Evolutionary conservation across 2,329 filamentous ascomycete genomes (phyloP), one percentile per base, ranked within the genome.

Genomic region (Calonectria henricotiae): DNA sequence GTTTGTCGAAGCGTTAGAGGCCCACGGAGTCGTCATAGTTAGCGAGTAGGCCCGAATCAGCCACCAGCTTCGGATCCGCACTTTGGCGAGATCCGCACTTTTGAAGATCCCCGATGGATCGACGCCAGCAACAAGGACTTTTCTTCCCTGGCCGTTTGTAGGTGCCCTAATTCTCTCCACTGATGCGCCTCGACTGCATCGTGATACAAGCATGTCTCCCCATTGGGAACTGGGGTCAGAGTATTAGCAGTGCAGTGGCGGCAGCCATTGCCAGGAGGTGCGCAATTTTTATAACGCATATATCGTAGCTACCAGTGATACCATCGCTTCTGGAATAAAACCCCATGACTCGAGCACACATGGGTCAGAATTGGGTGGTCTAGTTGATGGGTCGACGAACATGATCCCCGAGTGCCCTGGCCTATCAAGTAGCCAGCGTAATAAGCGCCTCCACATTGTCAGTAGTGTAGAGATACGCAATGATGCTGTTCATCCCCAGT

Each of bases 31-130:
- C 35, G 51, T 58, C 51, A 39, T 58, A 17, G n/a, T n/a, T n/a
- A n/a, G 32, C 35, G 51, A 58, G 51, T 58, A 58, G 51, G 51
- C 51, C 51, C 51, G 51, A 58, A 20, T 58, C 12, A 39, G n/a
- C 20, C 51, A 58, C 51, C 51, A 58, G 39, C 32, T 25, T 58
- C 51, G 51, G 51, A 58, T 37, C 51, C 51, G 51, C 51, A 58
- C 1, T n/a, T 39, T 11, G 51, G 11, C 20, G 32, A 58, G 35
- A 58, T 58, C 51, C 51, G 51, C 51, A 58, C n/a, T 8, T 15
- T 25, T 15, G 51, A 58, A 58, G 51, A 58, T 58, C 51, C 51
- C 32, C 51, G 32, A 58, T 39, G 20, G 51, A 58, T 58, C 51
- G 51, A n/a, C 51, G 17, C 51, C 51, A 58, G 20, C n/a, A 23